phyloP scores from a whole-genome alignment of 108 stramenopile species.

The Seminavis robusta region DNA sequence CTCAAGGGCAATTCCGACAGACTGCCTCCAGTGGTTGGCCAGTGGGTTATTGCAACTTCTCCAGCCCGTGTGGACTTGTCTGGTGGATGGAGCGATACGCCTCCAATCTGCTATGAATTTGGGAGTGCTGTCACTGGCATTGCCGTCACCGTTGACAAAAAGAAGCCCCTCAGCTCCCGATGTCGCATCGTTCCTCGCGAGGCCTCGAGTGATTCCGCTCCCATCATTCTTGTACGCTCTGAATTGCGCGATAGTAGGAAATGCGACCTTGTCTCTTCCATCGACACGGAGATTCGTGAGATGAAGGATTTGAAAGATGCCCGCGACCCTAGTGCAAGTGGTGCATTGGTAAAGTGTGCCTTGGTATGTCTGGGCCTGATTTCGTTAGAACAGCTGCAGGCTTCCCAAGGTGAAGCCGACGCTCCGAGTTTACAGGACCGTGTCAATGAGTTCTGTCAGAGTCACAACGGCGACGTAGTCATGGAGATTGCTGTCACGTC shows the following conservation, averaged over 20 bases:
- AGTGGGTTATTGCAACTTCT: slow-evolving; percentile 54
- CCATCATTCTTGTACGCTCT: slow-evolving; percentile 43
- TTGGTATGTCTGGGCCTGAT: slow-evolving; percentile 52
- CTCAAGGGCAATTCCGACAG: neutral
- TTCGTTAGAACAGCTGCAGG: too few relatives aligned
- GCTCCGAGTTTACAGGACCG: slow-evolving; percentile 31
- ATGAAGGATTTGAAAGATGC: slow-evolving; percentile 43
- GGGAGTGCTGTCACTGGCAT: slow-evolving; percentile 71
- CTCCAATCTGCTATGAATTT: slow-evolving; percentile 77
- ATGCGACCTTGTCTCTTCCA: neutral
- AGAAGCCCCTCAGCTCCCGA: slow-evolving; percentile 59
- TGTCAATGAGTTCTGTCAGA: slow-evolving; percentile 54
- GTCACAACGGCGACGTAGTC: slow-evolving; percentile 32
- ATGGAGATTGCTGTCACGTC: slow-evolving; percentile 67
- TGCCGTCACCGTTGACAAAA: slow-evolving; percentile 59
- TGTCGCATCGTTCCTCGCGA: slow-evolving; percentile 38
- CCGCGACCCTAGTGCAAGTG: slow-evolving; percentile 49
- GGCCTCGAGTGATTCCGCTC: too few relatives aligned
- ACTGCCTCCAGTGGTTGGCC: slow-evolving; percentile 1
- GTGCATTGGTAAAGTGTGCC: slow-evolving; percentile 70
- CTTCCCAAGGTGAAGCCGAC: slow-evolving; percentile 6
- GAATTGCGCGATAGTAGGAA: slow-evolving; percentile 61
- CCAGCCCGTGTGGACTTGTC: slow-evolving; percentile 80
- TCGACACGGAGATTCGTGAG: slow-evolving; percentile 19
- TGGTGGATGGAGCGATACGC: slow-evolving; percentile 90